Evolutionary conservation across 495 filamentous ascomycete genomes (phyloP), one percentile per base, ranked within the genome.

Genomic region (Daldinia childiae): DNA sequence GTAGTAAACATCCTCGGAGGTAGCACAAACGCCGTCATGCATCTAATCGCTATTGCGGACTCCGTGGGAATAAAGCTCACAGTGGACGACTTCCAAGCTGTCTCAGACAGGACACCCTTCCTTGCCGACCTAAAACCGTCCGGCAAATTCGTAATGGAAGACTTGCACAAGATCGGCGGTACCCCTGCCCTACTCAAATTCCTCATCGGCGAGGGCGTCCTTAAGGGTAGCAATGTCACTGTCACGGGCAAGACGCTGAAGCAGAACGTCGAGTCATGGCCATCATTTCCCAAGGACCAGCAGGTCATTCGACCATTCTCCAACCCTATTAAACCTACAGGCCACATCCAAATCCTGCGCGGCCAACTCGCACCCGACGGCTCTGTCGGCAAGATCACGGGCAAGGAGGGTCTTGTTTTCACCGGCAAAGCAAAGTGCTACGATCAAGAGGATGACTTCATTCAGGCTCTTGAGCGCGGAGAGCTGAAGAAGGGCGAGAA

Each of bases 401-500:
- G 95, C 66, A 99, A 99, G 82, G 95, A 99, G 79, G 95, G 95
- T 21, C 86, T 90, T n/a, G 79, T 83, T 8, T 99, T 99, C 83
- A 90, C 86, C 17, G 95, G 95, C 62, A 94, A 89, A 72, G 95
- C 95, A 36, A 91, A 90, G 68, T 92, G 92, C 73, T 99, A 93
- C 82, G 90, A 99, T 79, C 86, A 86, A 67, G 93, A 96, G 79
- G 91, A 95, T 64, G 87, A 86, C 78, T 93, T 96, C 81, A 89
- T 95, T 69, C 82, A 80, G 43, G 90, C 92, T 7, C 87, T 95
- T 24, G 92, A 95, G 82, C 83, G 85, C 54, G 90, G 90, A 30
- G 91, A 93, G 64, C 92, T 98, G 79, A 94, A 92, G 83, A 95
- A 96, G 85, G 95, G 94, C 67, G 95, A 99, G 81, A 98, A 98